Evolutionary conservation across 495 filamentous ascomycete species (phyloP), one percentile per base, ranked within the genome.

Genomic region (Penicillium taxi): DNA sequence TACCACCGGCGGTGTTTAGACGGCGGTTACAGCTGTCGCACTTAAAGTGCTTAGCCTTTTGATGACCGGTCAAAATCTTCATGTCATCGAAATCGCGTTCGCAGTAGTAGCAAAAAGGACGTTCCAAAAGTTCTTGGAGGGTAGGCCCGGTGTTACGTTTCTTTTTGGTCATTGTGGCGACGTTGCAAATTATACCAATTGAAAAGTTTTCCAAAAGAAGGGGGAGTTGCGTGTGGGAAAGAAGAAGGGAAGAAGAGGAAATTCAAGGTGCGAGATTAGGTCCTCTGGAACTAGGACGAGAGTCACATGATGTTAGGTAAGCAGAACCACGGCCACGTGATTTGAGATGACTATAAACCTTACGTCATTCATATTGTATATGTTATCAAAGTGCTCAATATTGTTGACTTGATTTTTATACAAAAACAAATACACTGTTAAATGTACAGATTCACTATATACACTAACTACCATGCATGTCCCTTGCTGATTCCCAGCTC

Each of bases 71-170:
- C 32, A 98, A 77, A 41, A 96, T 86, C 65, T 93, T 94, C 9
- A 96, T 61, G 61, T 96, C 91, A 55, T 96, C 89, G 48, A 98
- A 98, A 64, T 96, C 91, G 61, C 90, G 80, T 66, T 96, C 91
- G 66, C 91, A 98, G 65, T 98, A 98, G 63, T 95, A 98, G 68
- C 91, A 98, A 88, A 88, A 96, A 25, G 91, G 84, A 29, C 90
- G 81, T 38, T 72, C 72, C 19, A 96, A 72, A 32, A 94, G 68
- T 65, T 96, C 87, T 54, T 96, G 83, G 48, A 94, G 60, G 44
- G 85, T 78, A 29, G 89, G 88, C 53, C 84, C 81, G n/a, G n/a
- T n/a, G n/a, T n/a, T n/a, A 42, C 76, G 74, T 57, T 84, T 78
- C 69, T 87, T 91, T 63, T 93, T 94, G 42, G 80, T 82, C 80